These are phyloP conservation scores for Solanum sparsipilum DNA, from an alignment of 257 asterid genomes.

Conservation along the genomic window DNA sequence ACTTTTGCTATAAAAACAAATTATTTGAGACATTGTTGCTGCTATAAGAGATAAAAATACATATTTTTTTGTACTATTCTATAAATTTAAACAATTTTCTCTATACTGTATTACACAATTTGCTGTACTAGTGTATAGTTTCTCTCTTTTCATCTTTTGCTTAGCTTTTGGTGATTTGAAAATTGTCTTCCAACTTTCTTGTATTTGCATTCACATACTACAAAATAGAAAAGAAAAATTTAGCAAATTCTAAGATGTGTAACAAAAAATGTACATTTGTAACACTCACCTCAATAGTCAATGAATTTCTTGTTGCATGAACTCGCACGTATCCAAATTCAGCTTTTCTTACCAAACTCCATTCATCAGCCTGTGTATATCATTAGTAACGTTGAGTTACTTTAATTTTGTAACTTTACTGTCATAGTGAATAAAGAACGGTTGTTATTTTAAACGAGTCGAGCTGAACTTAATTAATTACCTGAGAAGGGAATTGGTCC, in stretches of 20 bases:
- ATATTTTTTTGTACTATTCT: neutral
- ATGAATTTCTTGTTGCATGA: constrained; percentile 37
- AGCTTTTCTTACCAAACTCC: constrained; percentile 58
- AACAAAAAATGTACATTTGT: neutral
- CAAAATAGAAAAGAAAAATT: neutral
- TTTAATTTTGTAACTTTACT: neutral
- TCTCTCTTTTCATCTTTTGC: neutral
- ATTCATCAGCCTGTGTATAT: constrained; percentile 32
- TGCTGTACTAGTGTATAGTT: neutral
- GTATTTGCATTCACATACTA: constrained; percentile 63
- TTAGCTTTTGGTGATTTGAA: constrained; percentile 34
- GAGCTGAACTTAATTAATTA: constrained; percentile 20
- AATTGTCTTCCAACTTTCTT: constrained; percentile 40
- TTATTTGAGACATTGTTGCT: neutral
- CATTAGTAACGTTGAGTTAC: neutral
- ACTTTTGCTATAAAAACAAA: neutral
- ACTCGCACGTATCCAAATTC: constrained; percentile 54
- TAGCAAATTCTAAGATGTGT: neutral
- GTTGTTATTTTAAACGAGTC: no score
- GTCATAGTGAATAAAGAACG: neutral
- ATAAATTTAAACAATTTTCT: neutral
- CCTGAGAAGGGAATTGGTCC: constrained; percentile 44
- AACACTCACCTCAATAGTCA: constrained; percentile 49
- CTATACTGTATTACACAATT: neutral
- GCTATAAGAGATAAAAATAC: neutral